phyloP scores from a whole-genome alignment of 345 rosid species.

The Rhodamnia argentea region DNA sequence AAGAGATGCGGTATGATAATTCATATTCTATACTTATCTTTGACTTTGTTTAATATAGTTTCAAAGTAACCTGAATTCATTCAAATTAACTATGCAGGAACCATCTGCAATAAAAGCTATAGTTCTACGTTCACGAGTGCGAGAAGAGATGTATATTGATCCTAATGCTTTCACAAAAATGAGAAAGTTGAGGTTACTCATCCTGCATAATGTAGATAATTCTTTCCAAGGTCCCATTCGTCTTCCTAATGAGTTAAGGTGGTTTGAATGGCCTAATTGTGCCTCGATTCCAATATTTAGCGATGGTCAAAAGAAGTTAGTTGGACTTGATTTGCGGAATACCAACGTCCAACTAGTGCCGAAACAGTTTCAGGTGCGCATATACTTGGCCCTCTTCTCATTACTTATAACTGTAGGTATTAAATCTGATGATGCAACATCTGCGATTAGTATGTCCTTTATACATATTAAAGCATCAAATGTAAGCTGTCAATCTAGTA shows the following conservation, averaged over 20 bases:
- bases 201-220: not conserved
- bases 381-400: not conserved
- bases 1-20: too few species aligned
- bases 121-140: too few species aligned
- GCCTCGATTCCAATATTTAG: not conserved
- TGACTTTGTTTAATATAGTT: too few species aligned
- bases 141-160: too few species aligned
- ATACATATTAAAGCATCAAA: too few species aligned
- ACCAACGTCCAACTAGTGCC: not conserved
- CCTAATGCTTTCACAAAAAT: too few species aligned
- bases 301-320: not conserved
- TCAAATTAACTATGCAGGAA: not conserved
- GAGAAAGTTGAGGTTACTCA: too few species aligned
- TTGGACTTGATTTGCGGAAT: not conserved
- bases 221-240: not conserved
- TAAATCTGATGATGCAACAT: too few species aligned
- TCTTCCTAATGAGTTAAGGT: not conserved
- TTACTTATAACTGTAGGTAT: not conserved
- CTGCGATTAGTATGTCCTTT: too few species aligned
- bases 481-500: too few species aligned
- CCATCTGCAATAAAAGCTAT: not conserved
- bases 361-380: not conserved
- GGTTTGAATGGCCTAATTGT: constrained; percentile 4
- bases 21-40: too few species aligned
- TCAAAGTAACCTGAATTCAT: too few species aligned